Evolutionary conservation across 2,329 filamentous ascomycete genomes (phyloP), one percentile per base, ranked within the genome.

Genomic region (Colletotrichum sp.): DNA sequence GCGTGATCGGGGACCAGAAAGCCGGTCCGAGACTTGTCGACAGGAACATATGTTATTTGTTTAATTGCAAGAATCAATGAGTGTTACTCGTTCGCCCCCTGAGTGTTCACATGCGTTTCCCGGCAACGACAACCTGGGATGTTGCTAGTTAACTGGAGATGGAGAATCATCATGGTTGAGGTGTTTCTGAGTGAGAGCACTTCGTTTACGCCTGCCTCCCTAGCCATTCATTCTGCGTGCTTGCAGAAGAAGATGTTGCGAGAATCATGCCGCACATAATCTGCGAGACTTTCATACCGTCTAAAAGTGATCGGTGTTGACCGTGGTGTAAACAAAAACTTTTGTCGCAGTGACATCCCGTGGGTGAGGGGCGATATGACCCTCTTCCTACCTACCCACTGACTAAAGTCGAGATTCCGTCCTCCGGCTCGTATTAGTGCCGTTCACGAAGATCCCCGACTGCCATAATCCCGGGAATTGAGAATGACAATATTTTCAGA

Each of bases 331-430:
- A 55, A 59, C 18, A 34, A 62, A 34, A 60, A 60, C 15, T 24
- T 26, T n/a, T 8, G 52, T 34, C 57, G 39, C 39, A 21, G 39
- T 71, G 69, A 71, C 69, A 71, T 71, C 9, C 59, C 69, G 69
- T 15, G 24, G 18, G 13, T 26, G n/a, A 36, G 12, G 30, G 32
- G 32, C 32, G 18, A 2, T 44, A 30, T 52, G 59, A 30, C 28
- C 26, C 24, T 62, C 26, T 15, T 21, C 0, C 28, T 62, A 24
- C 28, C 59, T 26, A 39, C 13, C 10, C 60, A 24, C 60, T 0
- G 60, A 64, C 60, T 39, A 39, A 64, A 24, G 60, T 36, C 30
- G 30, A 34, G 32, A 24, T 64, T 26, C 55, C 30, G 60, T 39
- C 60, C 32, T 32, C 32, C 32, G 60, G 60, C n/a, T 64, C 21